Conservation (phyloP, 2,329 filamentous ascomycete species). For the Ceratocystis lukuohia region DNA sequence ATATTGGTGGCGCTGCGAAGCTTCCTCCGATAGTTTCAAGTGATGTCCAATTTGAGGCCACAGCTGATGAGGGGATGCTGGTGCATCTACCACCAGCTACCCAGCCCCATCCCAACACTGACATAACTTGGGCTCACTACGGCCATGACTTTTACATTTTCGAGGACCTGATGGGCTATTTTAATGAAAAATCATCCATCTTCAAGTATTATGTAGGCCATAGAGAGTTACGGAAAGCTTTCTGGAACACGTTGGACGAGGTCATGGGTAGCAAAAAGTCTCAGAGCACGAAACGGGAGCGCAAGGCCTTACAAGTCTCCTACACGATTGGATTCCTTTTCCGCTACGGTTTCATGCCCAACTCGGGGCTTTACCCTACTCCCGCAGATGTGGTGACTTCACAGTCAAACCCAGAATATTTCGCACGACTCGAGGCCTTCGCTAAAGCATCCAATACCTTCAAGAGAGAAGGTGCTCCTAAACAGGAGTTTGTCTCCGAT, state of each 20-base stretch:
- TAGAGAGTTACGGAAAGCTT: neutral
- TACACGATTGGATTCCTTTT: neutral
- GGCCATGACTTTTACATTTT: constrained; percentile 10
- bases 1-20: neutral
- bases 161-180: constrained; percentile 5
- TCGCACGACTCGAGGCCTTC: neutral
- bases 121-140: neutral
- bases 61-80: neutral
- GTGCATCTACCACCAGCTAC: neutral
- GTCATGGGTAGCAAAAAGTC: neutral
- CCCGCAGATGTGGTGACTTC: neutral
- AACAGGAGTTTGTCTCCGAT: neutral
- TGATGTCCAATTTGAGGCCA: neutral
- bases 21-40: neutral
- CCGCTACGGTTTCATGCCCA: neutral
- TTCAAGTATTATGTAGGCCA: constrained; percentile 1
- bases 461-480: neutral
- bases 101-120: neutral
- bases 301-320: neutral
- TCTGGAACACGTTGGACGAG: constrained; percentile 1
- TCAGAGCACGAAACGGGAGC: neutral
- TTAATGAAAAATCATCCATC: neutral
- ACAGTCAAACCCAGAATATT: neutral
- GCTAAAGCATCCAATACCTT: neutral
- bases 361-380: neutral